phyloP scores from a whole-genome alignment of 257 asterid species.

The Nicotiana obtusifolia region DNA sequence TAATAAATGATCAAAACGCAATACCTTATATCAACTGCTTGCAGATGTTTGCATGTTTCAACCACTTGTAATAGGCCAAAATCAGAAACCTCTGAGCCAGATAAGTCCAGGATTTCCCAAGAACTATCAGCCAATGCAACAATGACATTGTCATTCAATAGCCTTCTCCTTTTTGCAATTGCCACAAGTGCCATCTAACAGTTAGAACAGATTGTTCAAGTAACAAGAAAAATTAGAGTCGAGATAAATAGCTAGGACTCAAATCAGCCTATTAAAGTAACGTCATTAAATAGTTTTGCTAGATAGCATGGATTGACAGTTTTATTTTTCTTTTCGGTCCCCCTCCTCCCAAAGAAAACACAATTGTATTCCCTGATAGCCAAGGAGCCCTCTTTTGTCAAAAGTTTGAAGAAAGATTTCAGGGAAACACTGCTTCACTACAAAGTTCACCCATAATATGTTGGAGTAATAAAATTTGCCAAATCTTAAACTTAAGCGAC shows the following conservation, averaged over 20 bases:
- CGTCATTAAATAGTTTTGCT: neutral
- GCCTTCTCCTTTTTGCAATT: slow-evolving; percentile 79
- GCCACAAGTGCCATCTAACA: slow-evolving; percentile 69
- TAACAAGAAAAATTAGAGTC: neutral
- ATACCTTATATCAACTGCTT: slow-evolving; percentile 83
- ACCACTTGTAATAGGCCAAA: slow-evolving; percentile 51
- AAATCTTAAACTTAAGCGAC: neutral
- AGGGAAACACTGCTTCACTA: neutral
- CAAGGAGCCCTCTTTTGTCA: neutral
- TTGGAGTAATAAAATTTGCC: neutral
- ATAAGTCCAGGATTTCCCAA: slow-evolving; percentile 72
- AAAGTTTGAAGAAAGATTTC: neutral
- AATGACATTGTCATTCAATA: slow-evolving; percentile 60
- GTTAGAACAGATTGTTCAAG: neutral
- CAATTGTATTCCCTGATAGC: neutral
- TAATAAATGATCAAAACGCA: neutral
- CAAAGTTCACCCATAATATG: neutral
- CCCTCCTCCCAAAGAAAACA: neutral
- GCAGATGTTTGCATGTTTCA: slow-evolving; percentile 45
- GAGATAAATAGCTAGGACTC: neutral
- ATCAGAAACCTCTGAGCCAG: slow-evolving; percentile 80
- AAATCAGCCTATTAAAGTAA: neutral
- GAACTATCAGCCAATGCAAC: slow-evolving; percentile 73
- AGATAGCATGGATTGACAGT: neutral
- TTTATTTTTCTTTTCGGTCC: neutral